Base-by-base conservation (phyloP, 2,329 filamentous ascomycete genomes). In the Penicillium griseofulvum region DNA sequence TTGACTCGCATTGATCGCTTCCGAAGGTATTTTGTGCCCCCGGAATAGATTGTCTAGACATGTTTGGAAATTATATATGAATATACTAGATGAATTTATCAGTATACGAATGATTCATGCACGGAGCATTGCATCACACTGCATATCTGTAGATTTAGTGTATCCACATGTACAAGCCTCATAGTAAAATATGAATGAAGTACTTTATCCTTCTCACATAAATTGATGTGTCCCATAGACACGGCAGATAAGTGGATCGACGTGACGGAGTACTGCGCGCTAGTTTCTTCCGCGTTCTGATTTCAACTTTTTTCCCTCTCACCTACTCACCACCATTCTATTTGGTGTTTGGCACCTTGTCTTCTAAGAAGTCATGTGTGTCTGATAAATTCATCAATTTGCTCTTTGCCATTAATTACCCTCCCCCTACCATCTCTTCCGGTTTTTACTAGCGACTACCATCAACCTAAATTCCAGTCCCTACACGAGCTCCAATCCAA, bases 1-100 rank as follows among this genome's bases (percentile, higher is more conserved):
- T 81, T 91, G 75, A 73, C 68, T 9, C 57, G 63, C 33, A 68
- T 65, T 37, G 74, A 76, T 59, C 69, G 74, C n/a, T 76, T 76
- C 56, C 74, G 71, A 55, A 68, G 74, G 41, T 76, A 76, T 49
- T 76, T 77, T 49, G 71, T 72, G 3, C 65, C 70, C 0, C 66
- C 70, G 3, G 69, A 71, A 46, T 74, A 68, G 58, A 19, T 34
- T 16, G 16, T 8, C 2, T 0, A 14, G 12, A 2, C 1, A 34
- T 1, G 0, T n/a, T 22, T 22, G 4, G 11, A 34, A 41, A 29
- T 8, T 10, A 49, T 31, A n/a, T 41, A 29, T n/a, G 1, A n/a
- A 33, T 11, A 44, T 50, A 34, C 3, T 28, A 2, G 7, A 16
- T 19, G 0, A 33, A 34, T 26, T 31, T 3, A 26, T 16, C 19